Percentiles rank a stretch among this genome's conserved stretches.
phyloP scores from a whole-genome alignment of 306 rosid species.

The Dalbergia cochinchinensis region DNA sequence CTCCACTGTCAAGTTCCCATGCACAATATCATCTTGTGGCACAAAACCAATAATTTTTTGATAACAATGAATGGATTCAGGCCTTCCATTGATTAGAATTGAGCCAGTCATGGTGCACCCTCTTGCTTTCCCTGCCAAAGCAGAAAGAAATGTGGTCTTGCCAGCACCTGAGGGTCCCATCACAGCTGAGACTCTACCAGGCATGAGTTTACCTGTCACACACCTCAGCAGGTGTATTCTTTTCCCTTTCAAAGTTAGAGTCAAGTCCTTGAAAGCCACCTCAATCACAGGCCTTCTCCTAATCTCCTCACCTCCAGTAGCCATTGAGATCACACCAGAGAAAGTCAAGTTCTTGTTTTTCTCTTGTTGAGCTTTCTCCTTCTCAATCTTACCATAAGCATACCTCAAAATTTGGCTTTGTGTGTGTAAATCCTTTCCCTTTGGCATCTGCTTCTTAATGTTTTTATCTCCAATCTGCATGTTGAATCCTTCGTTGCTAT shows the following conservation, averaged over 20 bases:
- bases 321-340: slow-evolving; percentile 84
- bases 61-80: slow-evolving; percentile 69
- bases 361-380: slow-evolving; percentile 87
- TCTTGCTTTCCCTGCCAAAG: slow-evolving; percentile 76
- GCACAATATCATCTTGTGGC: slow-evolving; percentile 93
- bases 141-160: slow-evolving; percentile 88
- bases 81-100: slow-evolving; percentile 73
- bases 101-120: slow-evolving; percentile 75
- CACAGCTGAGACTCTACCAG: slow-evolving; percentile 86
- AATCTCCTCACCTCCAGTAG: slow-evolving; percentile 57
- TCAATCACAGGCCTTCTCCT: slow-evolving; percentile 76
- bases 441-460: slow-evolving; percentile 67
- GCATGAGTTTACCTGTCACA: slow-evolving; percentile 75
- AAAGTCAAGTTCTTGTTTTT: slow-evolving; percentile 72
- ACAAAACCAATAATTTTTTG: slow-evolving; percentile 84
- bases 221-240: slow-evolving; percentile 67
- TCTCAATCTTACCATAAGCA: slow-evolving; percentile 85
- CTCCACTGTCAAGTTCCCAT: slow-evolving; percentile 90
- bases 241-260: slow-evolving; percentile 78
- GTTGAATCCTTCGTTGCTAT: slow-evolving; percentile 68
- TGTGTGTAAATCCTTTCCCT: slow-evolving; percentile 65
- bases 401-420: slow-evolving; percentile 86
- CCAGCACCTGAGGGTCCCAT: slow-evolving; percentile 98
- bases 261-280: slow-evolving; percentile 75
- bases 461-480: slow-evolving; percentile 76